phyloP scores from a whole-genome alignment of 2,329 filamentous ascomycete species.

The Raffaelea arxii region DNA sequence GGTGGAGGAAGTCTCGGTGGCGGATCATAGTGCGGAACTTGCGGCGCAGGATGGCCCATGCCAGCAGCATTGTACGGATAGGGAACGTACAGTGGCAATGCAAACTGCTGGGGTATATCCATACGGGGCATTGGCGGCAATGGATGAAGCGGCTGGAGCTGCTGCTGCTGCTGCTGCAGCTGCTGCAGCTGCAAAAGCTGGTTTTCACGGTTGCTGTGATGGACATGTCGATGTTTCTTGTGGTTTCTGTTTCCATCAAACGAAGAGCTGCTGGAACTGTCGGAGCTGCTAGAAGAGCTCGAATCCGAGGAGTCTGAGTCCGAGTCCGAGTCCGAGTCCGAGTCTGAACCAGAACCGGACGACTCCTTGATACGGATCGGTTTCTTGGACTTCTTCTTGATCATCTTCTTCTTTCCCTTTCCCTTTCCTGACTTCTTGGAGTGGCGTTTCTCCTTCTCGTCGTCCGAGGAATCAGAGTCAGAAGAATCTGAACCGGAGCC shows the following conservation, averaged over 20 bases:
- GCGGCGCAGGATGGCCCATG: too few relatives aligned
- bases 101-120: slow-evolving; percentile 5
- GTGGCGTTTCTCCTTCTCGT: slow-evolving; percentile 17
- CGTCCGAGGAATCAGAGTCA: slow-evolving; percentile 12
- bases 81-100: too few relatives aligned
- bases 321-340: slow-evolving; percentile 12
- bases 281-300: slow-evolving; percentile 10
- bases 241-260: too few relatives aligned
- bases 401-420: slow-evolving; percentile 20
- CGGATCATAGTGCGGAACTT: too few relatives aligned
- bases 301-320: not conserved
- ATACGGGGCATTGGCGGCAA: not conserved
- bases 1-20: too few relatives aligned
- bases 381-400: slow-evolving; percentile 14
- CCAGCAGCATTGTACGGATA: too few relatives aligned
- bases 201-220: slow-evolving; percentile 5
- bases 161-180: slow-evolving; percentile 15
- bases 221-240: too few relatives aligned
- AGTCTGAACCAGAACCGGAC: slow-evolving; percentile 9
- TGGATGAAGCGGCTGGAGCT: not conserved
- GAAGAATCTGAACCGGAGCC: slow-evolving; percentile 14
- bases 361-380: slow-evolving; percentile 10
- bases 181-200: slow-evolving; percentile 17
- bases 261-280: slow-evolving; percentile 1
- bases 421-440: slow-evolving; percentile 20